Base-by-base conservation (phyloP, 768 basidiomycete species). In the Rubroboletus pulcherrimus region DNA sequence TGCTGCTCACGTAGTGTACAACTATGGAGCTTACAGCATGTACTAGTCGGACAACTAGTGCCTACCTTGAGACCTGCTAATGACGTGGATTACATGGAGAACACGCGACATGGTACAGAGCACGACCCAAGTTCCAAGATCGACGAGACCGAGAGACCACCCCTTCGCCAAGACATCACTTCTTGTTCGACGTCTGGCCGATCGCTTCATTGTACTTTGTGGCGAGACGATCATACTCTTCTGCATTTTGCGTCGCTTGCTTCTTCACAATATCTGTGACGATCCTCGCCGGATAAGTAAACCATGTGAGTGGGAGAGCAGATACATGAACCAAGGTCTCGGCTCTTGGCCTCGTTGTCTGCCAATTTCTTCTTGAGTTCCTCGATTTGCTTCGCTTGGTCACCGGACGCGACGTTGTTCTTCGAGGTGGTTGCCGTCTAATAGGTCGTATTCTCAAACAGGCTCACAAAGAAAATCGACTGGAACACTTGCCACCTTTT, bases 191-290 rank as follows among this genome's bases (percentile, higher is more conserved):
- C 1, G 71, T 67, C 37, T 71, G 69, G 4, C 89, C 89, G 1
- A 86, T 87, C 47, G 81, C 78, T 55, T 84, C 76, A 68, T 91
- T 91, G 73, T 85, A 84, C 71, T 85, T 82, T 5, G 84, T 86
- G 1, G 91, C 87, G 51, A 95, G 81, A 51, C 91, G 79, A 73
- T 93, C 87, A 63, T 89, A 94, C 66, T 93, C 90, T 24, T 76
- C 78, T 5, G 84, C 86, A 60, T 93, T 90, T 62, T 89, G 87
- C 1, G 76, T 69, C 0, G 90, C 87, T 70, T 94, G 92, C 72
- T 86, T 88, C 77, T 92, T 91, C 52, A 94, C 71, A 19, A 85
- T 87, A 19, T 85, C 91, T 92, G 62, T 2, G 41, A 39, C 19
- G 19, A 21, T 30, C 33, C 29, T 38, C 40, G 21, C 19, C 10